Evolutionary conservation across 306 rosid genomes (phyloP).

Genomic region (Pterocarpus santalinus): DNA sequence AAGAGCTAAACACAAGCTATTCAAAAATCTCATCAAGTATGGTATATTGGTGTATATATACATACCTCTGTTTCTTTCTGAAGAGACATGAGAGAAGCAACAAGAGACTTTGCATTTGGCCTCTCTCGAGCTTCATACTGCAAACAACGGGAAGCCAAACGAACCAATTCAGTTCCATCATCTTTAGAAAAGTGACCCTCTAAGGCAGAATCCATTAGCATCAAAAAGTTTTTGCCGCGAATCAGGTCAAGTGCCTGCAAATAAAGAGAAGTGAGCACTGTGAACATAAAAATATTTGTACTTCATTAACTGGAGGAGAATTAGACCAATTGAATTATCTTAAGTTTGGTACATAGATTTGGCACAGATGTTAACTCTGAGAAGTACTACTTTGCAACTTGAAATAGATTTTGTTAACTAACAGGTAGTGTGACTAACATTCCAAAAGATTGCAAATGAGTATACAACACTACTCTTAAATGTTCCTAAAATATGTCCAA

Average conservation of each 20-base stretch:
- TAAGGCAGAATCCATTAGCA: constrained; percentile 96
- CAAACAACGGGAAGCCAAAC: constrained; percentile 93
- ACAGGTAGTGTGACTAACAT: background rate
- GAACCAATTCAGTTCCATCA: constrained; percentile 94
- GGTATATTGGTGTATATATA: background rate
- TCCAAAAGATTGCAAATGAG: background rate
- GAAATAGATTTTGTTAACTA: background rate
- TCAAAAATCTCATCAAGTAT: constrained; percentile 14
- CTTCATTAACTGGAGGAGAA: too few species aligned
- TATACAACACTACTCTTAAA: background rate
- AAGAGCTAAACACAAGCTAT: background rate
- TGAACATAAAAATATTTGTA: too few species aligned
- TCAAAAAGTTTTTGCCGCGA: constrained; percentile 88
- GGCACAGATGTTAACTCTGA: background rate
- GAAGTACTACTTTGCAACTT: background rate
- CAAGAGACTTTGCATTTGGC: constrained; percentile 93
- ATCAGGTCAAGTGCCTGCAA: constrained; percentile 92
- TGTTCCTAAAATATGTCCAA: background rate
- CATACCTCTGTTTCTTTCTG: constrained; percentile 94
- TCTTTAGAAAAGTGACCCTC: constrained; percentile 96
- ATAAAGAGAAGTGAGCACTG: background rate
- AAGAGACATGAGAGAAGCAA: constrained; percentile 76
- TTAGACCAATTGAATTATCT: too few species aligned
- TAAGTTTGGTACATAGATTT: too few species aligned
- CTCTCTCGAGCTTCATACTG: constrained; percentile 98